Percentiles rank a stretch among this genome's conserved stretches.
Evolutionary conservation across 1,139 yeast species (phyloP).

Genomic region (Nematodospora anomalae): DNA sequence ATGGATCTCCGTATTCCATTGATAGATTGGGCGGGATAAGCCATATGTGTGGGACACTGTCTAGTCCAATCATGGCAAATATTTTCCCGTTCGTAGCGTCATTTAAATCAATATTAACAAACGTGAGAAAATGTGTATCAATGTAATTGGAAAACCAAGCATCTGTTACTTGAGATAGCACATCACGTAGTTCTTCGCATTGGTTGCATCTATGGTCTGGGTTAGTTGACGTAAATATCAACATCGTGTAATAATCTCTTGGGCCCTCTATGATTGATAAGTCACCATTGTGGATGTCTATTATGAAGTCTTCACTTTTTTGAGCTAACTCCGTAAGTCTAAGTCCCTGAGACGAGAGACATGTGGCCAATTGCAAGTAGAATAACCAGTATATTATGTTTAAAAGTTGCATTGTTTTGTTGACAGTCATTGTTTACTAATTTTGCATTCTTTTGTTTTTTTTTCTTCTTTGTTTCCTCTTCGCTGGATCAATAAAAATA

Average conservation of each 20-base stretch:
- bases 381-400: conserved; percentile 1
- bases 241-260: conserved; percentile 38
- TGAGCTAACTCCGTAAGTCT: conserved; percentile 6
- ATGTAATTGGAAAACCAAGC: conserved; percentile 48
- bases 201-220: conserved; percentile 33
- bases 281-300: conserved; percentile 31
- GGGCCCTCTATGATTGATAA: conserved; percentile 33
- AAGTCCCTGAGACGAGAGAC: conserved; percentile 4
- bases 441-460: background rate
- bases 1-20: conserved; percentile 20
- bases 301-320: conserved; percentile 16
- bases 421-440: background rate
- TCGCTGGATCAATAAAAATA: background rate
- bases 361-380: conserved; percentile 4
- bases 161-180: conserved; percentile 39
- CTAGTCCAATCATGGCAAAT: conserved; percentile 42
- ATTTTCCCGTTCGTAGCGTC: conserved; percentile 35
- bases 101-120: conserved; percentile 52
- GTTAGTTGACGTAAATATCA: conserved; percentile 37
- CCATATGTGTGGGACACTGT: conserved; percentile 63
- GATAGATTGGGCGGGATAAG: conserved; percentile 53
- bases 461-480: background rate
- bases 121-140: conserved; percentile 38
- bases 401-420: conserved; percentile 1
- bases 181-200: conserved; percentile 22